Percentiles rank a stretch among this genome's conserved stretches.
Conservation (phyloP, 2,329 filamentous ascomycete species). For the Sordariomycetes sp. region DNA sequence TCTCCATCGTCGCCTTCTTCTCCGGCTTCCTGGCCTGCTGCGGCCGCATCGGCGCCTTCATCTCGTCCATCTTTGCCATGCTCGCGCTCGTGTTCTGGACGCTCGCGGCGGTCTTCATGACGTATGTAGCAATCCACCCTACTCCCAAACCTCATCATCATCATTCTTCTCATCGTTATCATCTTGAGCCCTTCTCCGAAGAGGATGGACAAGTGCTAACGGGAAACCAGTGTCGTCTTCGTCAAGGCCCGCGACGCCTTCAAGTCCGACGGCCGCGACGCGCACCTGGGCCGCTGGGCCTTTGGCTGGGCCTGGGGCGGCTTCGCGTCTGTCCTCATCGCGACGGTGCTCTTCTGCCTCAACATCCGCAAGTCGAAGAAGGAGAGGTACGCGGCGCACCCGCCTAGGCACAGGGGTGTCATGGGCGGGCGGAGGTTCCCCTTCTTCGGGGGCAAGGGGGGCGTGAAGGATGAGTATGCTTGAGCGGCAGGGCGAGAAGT, state of each 20-base stretch:
- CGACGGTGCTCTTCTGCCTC: constrained; percentile 53
- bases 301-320: constrained; percentile 71
- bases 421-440: neutral
- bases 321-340: constrained; percentile 51
- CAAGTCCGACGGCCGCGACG: constrained; percentile 35
- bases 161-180: too few species aligned
- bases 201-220: constrained; percentile 9
- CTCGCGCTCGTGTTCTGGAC: constrained; percentile 57
- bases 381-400: neutral
- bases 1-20: constrained; percentile 56
- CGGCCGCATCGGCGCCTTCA: constrained; percentile 55
- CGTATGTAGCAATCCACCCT: constrained; percentile 33
- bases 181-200: neutral
- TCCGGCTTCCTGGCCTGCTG: constrained; percentile 50
- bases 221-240: constrained; percentile 36
- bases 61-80: constrained; percentile 44
- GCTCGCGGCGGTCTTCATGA: constrained; percentile 59
- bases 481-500: neutral
- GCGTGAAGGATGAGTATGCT: neutral
- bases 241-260: constrained; percentile 59
- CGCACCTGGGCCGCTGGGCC: constrained; percentile 51
- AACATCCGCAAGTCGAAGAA: constrained; percentile 36
- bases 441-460: neutral
- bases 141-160: too few species aligned
- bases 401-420: neutral